Evolutionary conservation across 441 rosid genomes (phyloP).

Genomic region (Raphanus hybrid): DNA sequence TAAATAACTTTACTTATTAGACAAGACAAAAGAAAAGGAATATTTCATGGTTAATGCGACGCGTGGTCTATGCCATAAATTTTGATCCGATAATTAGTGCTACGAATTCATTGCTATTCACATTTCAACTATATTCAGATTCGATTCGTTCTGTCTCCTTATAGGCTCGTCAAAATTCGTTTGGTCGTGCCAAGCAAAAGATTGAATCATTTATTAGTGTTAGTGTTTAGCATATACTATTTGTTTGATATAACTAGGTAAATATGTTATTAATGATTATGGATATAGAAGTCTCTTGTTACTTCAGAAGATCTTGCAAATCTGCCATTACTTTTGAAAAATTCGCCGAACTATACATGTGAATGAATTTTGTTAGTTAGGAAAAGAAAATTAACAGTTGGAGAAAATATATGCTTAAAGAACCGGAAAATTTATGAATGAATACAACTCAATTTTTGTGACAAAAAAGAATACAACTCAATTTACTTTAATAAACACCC

Average conservation of each 20-base stretch:
- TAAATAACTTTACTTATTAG: neutral
- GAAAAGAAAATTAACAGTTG: neutral
- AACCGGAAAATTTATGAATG: conserved; percentile 4
- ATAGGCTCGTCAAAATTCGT: conserved; percentile 8
- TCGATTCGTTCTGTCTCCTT: conserved; percentile 18
- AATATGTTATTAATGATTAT: neutral
- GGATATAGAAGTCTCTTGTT: neutral
- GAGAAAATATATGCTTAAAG: neutral
- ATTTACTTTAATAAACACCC: neutral
- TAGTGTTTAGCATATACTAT: neutral
- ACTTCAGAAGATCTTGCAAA: neutral
- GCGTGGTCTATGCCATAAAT: neutral
- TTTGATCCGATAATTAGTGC: neutral
- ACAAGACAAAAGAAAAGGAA: neutral
- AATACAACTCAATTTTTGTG: neutral
- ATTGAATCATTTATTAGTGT: neutral
- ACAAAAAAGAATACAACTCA: no score
- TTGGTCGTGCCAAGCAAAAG: conserved; percentile 5
- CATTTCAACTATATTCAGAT: conserved; percentile 9
- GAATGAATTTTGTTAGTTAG: neutral
- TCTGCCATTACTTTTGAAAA: neutral
- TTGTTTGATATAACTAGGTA: neutral
- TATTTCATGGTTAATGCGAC: neutral
- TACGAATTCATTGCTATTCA: conserved; percentile 11
- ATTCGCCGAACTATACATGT: neutral